Base-by-base conservation (phyloP, 2,329 filamentous ascomycete genomes). In the Xylariaceae sp. region DNA sequence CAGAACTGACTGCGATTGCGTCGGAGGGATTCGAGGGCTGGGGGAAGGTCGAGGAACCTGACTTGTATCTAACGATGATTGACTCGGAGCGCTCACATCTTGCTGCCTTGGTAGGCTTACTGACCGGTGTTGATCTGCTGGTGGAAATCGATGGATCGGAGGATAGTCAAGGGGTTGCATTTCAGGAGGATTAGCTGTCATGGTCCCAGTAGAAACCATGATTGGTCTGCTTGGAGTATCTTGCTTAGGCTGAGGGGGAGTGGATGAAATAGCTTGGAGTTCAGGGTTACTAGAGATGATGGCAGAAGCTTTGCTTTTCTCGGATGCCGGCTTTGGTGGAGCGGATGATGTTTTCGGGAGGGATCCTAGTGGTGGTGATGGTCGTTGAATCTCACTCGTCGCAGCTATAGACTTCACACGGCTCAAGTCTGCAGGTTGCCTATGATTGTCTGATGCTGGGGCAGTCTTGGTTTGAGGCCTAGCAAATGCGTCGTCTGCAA, bases 401-500 rank as follows among this genome's bases (percentile, higher is more conserved):
- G 41, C 55, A 9, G 55, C 50, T 39, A 57, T 60, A 13, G 68
- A 63, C 50, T 70, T 72, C 11, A 66, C 59, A 30, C 68, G 67
- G 27, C 61, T 68, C 3, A 69, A 13, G 16, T 73, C 72, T 18
- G 55, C 40, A 18, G 68, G 67, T 48, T 69, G 66, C 26, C 68
- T 71, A 15, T 69, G 66, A 48, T 58, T 68, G 43, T 69, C 56
- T 18, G 67, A 58, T 1, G 61, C 58, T 10, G 69, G 60, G 9
- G 65, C 33, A 53, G 58, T 57, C 30, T 62, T 67, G 32, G 53
- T 37, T 26, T 66, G 65, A 30, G 75, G 76, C 27, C 78, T 73
- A 13, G 81, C 84, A 72, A 97, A 97, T 0, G 87, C 91, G 67
- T 96, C 87, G 65, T 97, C 92, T 3, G 89, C 91, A 42, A 96